These are phyloP conservation scores for Solanum paucissectum DNA, from an alignment of 257 asterid genomes.

Conservation along the genomic window DNA sequence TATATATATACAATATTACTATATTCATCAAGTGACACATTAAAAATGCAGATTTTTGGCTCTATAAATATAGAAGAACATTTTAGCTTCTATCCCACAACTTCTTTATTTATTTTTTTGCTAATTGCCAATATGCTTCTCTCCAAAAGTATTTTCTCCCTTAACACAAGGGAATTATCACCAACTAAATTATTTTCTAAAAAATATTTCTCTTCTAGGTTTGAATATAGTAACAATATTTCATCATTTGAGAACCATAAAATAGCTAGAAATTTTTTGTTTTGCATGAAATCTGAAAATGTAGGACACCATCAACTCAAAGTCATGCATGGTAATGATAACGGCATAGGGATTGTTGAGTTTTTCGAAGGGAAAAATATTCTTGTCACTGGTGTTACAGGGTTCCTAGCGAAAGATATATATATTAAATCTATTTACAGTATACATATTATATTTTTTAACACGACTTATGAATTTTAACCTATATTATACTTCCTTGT, in stretches of 20 bases:
- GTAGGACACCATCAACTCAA: background rate
- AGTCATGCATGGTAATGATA: no score
- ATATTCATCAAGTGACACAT: no score
- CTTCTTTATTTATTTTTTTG: background rate
- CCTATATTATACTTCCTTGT: no score
- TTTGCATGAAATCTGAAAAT: background rate
- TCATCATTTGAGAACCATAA: background rate
- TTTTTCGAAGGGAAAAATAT: constrained; percentile 42
- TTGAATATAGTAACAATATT: background rate
- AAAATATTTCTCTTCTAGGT: background rate
- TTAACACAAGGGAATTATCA: background rate
- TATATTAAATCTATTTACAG: no score
- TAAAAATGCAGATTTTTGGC: background rate
- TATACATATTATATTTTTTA: no score
- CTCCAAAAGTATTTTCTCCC: background rate
- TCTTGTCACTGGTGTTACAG: constrained; percentile 63
- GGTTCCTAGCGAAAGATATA: constrained; percentile 62
- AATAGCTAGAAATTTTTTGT: background rate
- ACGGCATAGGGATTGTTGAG: background rate
- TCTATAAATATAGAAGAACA: background rate
- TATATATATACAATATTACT: no score
- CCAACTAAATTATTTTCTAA: background rate
- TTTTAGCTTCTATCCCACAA: background rate
- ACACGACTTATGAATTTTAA: no score
- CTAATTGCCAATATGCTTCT: background rate